phyloP scores from a whole-genome alignment of 2,329 filamentous ascomycete genomes.

The Xylariaceae sp. region DNA sequence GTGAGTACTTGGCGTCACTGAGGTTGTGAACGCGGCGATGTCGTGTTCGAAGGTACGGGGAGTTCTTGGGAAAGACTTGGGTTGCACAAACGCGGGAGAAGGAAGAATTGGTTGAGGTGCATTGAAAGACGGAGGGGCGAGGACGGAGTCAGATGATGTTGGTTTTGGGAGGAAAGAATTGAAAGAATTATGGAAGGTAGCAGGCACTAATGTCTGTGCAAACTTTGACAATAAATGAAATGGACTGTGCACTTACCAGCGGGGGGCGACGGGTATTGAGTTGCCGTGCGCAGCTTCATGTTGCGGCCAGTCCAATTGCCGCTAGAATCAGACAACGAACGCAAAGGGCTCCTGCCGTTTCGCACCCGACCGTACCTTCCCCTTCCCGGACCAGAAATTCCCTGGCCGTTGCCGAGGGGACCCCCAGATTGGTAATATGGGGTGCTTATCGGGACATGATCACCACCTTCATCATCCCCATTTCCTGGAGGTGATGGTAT shows the following conservation, averaged over 20 bases:
- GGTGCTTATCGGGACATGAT: conserved; percentile 31
- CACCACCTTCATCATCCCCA: conserved; percentile 32
- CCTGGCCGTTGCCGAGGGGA: conserved; percentile 54
- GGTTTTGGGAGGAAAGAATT: neutral
- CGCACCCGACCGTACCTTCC: conserved; percentile 70
- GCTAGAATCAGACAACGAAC: conserved; percentile 54
- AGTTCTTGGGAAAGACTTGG: no score
- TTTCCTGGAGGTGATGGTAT: conserved; percentile 33
- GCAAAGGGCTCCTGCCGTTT: conserved; percentile 57
- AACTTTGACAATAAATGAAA: neutral
- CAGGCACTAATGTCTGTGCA: neutral
- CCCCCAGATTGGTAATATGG: conserved; percentile 43
- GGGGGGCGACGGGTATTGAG: conserved; percentile 36
- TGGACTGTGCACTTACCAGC: conserved; percentile 38
- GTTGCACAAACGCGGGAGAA: no score
- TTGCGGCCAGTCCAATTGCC: conserved; percentile 50
- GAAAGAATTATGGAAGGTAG: neutral
- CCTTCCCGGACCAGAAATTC: conserved; percentile 78
- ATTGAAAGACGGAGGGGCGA: neutral
- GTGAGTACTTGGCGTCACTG: conserved; percentile 18
- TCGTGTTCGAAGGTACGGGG: no score
- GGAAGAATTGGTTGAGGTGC: no score
- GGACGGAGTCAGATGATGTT: neutral
- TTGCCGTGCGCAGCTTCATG: conserved; percentile 41
- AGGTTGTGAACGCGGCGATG: neutral